These are phyloP conservation scores for Plantago major DNA, from an alignment of 257 asterid genomes.

Conservation along the genomic window DNA sequence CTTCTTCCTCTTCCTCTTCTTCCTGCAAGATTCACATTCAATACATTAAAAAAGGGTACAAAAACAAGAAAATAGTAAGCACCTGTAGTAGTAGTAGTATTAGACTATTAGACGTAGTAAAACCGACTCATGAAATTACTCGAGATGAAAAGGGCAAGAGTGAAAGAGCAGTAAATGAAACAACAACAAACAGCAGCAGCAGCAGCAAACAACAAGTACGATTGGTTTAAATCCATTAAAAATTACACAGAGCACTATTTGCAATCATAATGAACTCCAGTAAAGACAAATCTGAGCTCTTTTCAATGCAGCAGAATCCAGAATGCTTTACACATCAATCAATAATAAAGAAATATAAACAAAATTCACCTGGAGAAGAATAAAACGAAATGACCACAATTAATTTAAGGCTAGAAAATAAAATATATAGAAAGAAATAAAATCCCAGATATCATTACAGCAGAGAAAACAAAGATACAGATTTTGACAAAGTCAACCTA, in stretches of 20 bases:
- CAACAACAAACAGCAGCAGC: conserved; percentile 23
- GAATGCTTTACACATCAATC: conserved; percentile 5
- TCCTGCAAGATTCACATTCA: background rate
- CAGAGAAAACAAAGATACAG: too few species aligned
- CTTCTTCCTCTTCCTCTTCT: conserved; percentile 48
- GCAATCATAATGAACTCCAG: conserved; percentile 27
- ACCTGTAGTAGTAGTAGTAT: too few species aligned
- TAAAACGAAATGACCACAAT: conserved; percentile 16
- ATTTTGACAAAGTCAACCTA: too few species aligned
- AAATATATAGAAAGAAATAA: conserved; percentile 23
- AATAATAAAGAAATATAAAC: too few species aligned
- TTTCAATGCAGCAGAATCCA: conserved; percentile 17
- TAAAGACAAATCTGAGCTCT: conserved; percentile 37
- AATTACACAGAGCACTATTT: background rate
- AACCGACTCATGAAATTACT: too few species aligned
- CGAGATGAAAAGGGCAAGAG: too few species aligned
- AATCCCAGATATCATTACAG: background rate
- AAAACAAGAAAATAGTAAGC: too few species aligned
- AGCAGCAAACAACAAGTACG: conserved; percentile 25
- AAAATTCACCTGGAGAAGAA: background rate
- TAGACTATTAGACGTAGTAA: too few species aligned
- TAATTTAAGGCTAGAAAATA: conserved; percentile 17
- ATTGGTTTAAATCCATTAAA: background rate
- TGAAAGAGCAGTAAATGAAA: conserved; percentile 27
- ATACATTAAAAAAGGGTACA: too few species aligned